A percentile compares a stretch with the other conserved stretches of the same genome.
These are phyloP conservation scores for Huntiella decipiens DNA, from an alignment of 2,329 filamentous ascomycete species.

Conservation along the genomic window DNA sequence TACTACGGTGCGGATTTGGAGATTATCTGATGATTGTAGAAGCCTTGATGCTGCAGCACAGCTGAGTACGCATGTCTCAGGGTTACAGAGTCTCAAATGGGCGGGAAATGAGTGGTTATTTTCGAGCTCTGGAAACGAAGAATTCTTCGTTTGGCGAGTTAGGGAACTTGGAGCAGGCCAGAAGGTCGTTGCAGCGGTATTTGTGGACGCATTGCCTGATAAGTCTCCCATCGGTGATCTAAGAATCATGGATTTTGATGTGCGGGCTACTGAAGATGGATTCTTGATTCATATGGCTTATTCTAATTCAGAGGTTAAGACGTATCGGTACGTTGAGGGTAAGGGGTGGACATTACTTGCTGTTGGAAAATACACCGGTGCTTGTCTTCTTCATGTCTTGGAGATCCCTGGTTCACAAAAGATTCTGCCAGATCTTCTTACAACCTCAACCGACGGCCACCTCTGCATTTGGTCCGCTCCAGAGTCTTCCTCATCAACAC, in stretches of 20 bases:
- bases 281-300: slow-evolving; percentile 54
- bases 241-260: slow-evolving; percentile 64
- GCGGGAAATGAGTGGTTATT: slow-evolving; percentile 54
- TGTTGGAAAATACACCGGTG: slow-evolving; percentile 43
- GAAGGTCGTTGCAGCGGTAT: slow-evolving; percentile 32
- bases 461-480: slow-evolving; percentile 37
- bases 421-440: slow-evolving; percentile 27
- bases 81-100: slow-evolving; percentile 68
- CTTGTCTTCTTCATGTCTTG: slow-evolving; percentile 52
- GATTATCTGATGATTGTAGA: slow-evolving; percentile 17
- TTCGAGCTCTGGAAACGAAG: slow-evolving; percentile 72
- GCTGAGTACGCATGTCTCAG: slow-evolving; percentile 61
- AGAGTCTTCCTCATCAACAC: no score
- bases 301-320: slow-evolving; percentile 65
- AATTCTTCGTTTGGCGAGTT: slow-evolving; percentile 72
- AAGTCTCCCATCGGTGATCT: slow-evolving; percentile 42
- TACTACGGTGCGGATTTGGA: slow-evolving; percentile 54
- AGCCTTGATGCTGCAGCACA: slow-evolving; percentile 23
- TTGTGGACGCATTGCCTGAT: slow-evolving; percentile 35
- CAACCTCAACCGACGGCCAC: slow-evolving; percentile 66
- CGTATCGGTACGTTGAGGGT: slow-evolving; percentile 28
- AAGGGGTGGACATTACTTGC: slow-evolving; percentile 31
- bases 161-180: slow-evolving; percentile 30
- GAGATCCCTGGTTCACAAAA: slow-evolving; percentile 19
- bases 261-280: slow-evolving; percentile 18